These are phyloP conservation scores for Arachnopeziza araneosa DNA, from an alignment of 2,329 filamentous ascomycete species.

Conservation along the genomic window DNA sequence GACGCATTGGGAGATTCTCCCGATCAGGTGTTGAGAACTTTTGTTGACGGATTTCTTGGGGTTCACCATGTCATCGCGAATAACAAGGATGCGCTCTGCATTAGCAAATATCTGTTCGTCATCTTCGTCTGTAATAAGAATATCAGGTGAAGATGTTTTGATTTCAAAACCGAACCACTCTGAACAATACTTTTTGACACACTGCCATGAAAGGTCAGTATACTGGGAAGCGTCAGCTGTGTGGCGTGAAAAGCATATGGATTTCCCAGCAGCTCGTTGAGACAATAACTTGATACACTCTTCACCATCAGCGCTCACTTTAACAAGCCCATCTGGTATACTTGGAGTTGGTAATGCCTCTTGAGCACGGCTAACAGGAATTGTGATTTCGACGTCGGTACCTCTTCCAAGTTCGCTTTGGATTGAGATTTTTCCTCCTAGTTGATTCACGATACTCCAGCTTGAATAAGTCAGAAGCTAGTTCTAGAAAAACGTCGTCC, in stretches of 20 bases:
- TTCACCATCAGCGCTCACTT: slow-evolving; percentile 7
- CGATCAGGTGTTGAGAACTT: slow-evolving; percentile 3
- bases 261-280: slow-evolving; percentile 12
- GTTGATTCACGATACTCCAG: slow-evolving; percentile 47
- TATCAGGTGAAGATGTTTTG: slow-evolving; percentile 8
- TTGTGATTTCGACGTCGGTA: slow-evolving; percentile 46
- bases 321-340: background rate
- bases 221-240: background rate
- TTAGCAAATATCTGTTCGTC: slow-evolving; percentile 1
- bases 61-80: slow-evolving; percentile 17
- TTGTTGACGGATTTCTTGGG: slow-evolving; percentile 1
- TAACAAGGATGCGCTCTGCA: slow-evolving; percentile 15
- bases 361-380: slow-evolving; percentile 31
- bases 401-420: slow-evolving; percentile 47
- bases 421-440: slow-evolving; percentile 56
- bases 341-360: background rate
- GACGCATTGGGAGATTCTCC: slow-evolving; percentile 18
- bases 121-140: slow-evolving; percentile 18
- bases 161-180: slow-evolving; percentile 26
- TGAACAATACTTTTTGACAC: slow-evolving; percentile 22
- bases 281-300: slow-evolving; percentile 15
- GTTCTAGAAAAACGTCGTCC: background rate
- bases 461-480: slow-evolving; percentile 4
- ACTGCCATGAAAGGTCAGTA: slow-evolving; percentile 18
- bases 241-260: slow-evolving; percentile 13